Evolutionary conservation across 768 basidiomycete species (phyloP).

Genomic region (Phylloporus rhodoxanthus): DNA sequence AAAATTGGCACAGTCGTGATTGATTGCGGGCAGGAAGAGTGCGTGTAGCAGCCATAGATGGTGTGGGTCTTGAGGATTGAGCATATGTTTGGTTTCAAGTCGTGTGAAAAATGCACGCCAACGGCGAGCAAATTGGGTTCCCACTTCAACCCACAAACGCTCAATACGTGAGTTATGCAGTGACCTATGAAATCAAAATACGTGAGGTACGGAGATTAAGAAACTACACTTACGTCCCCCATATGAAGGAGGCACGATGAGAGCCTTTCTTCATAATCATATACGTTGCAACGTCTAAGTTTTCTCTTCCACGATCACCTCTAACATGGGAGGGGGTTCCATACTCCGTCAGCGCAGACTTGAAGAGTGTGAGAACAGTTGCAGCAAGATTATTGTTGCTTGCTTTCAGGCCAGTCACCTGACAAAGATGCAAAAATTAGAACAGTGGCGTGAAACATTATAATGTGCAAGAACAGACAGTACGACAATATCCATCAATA

Average conservation of each 20-base stretch:
- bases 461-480: too few species aligned
- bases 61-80: conserved; percentile 26
- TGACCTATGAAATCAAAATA: conserved; percentile 33
- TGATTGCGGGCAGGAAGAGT: conserved; percentile 37
- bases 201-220: too few species aligned
- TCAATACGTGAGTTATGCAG: conserved; percentile 42
- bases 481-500: conserved; percentile 26
- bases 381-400: neutral
- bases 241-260: conserved; percentile 27
- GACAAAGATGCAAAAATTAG: too few species aligned
- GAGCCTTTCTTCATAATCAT: conserved; percentile 22
- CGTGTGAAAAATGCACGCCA: conserved; percentile 41
- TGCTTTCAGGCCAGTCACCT: too few species aligned
- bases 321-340: conserved; percentile 22
- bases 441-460: too few species aligned
- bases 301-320: conserved; percentile 30
- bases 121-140: conserved; percentile 31
- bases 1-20: conserved; percentile 34
- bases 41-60: conserved; percentile 44
- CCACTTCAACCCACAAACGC: conserved; percentile 40
- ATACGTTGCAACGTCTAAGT: conserved; percentile 22
- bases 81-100: conserved; percentile 31
- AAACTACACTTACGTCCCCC: too few species aligned
- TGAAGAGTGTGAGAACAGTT: neutral
- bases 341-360: neutral